Base-by-base conservation (phyloP, 345 rosid species). In the Clausena lansium region DNA sequence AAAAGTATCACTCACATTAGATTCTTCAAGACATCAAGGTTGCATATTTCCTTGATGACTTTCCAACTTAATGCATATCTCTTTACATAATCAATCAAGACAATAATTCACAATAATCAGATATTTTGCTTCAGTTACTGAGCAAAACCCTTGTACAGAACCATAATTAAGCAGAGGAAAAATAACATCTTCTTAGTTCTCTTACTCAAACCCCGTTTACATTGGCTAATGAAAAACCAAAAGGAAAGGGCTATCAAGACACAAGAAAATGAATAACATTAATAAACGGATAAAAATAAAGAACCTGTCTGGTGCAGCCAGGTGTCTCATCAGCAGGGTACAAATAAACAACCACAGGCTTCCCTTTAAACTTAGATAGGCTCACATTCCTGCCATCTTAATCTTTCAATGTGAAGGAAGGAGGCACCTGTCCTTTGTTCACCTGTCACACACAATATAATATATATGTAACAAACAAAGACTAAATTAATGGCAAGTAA, bases 261-360 rank as follows among this genome's bases (percentile, higher is more conserved):
- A 67, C 36, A 32, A 14, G 52, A 19, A 15, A 28, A 15, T 45
- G 22, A 45, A 59, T 4, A 17, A n/a, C 17, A 41, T 6, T 22
- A 59, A 64, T 39, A 38, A 47, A 32, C 32, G 38, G 14, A 17
- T 6, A 1, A 30, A 71, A 71, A 41, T 57, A 73, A 54, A 22
- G 19, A 36, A 93, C 98, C 98, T 95, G 96, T 76, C 92, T 95
- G 80, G 99, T 93, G 89, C 99, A 95, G 47, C 98, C 90, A 64
- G 99, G 98, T 47, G 90, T 79, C 78, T 93, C 99, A 85, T 95
- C 99, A 36, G 98, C 99, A 69, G 99, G 98, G 87, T 95, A 93
- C 85, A 95, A 95, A 74, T 95, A 95, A 76, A 93, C 81, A 65
- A 93, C 92, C 69, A 91, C 94, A 52, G 99, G 99, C 93, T 93